A percentile compares a stretch with the other conserved stretches of the same genome.
phyloP scores from a whole-genome alignment of 257 asterid species.

The Solanum clarkiae region DNA sequence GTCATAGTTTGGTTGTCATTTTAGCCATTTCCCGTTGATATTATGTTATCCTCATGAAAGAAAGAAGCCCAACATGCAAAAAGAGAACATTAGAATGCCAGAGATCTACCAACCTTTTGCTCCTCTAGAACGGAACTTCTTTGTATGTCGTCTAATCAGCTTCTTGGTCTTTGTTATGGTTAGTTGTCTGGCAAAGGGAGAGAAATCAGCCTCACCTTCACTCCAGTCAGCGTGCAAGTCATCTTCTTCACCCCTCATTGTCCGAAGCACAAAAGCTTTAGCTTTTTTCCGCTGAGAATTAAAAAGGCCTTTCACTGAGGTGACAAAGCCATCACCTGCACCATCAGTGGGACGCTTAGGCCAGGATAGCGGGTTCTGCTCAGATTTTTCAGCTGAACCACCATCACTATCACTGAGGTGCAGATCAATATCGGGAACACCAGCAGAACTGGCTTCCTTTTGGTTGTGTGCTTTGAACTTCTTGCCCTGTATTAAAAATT shows the following conservation, averaged over 20 bases:
- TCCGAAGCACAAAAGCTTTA: slow-evolving; percentile 86
- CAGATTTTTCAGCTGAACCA: slow-evolving; percentile 70
- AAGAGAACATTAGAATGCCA: not conserved
- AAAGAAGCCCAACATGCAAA: not conserved
- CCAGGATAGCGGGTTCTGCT: slow-evolving; percentile 48
- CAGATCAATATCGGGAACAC: slow-evolving; percentile 55
- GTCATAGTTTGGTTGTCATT: not conserved
- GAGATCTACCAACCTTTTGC: slow-evolving; percentile 57
- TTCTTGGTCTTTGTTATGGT: slow-evolving; percentile 81
- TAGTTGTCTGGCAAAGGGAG: slow-evolving; percentile 86
- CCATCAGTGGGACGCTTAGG: slow-evolving; percentile 86
- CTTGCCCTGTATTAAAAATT: slow-evolving; percentile 52
- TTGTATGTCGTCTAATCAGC: slow-evolving; percentile 81
- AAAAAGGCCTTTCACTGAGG: slow-evolving; percentile 89
- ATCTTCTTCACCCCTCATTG: slow-evolving; percentile 97
- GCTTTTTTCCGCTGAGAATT: slow-evolving; percentile 89
- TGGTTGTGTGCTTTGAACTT: slow-evolving; percentile 66
- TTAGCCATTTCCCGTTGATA: not conserved
- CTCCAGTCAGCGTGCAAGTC: slow-evolving; percentile 88
- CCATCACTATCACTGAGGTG: slow-evolving; percentile 91
- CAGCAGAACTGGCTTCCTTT: slow-evolving; percentile 26
- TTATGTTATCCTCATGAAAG: not conserved
- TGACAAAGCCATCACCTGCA: slow-evolving; percentile 96
- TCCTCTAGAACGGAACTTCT: slow-evolving; percentile 73
- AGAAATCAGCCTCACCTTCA: slow-evolving; percentile 95